Evolutionary conservation across 1,284 basidiomycete species (phyloP).

Genomic region (Neotropicomus parvogracilis): DNA sequence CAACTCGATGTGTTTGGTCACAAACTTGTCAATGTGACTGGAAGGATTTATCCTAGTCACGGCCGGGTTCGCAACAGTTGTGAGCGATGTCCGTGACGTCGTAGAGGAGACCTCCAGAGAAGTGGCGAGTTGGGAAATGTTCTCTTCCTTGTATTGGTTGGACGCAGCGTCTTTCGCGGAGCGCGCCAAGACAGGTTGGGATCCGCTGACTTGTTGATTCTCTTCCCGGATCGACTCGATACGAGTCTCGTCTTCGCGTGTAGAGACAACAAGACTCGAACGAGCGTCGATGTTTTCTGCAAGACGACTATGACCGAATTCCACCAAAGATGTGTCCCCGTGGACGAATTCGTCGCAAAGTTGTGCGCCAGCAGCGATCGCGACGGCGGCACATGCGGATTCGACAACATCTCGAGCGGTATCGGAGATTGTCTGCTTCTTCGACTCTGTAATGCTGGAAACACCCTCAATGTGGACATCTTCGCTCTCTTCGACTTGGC

Average conservation of each 20-base stretch:
- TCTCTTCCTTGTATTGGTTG: neutral
- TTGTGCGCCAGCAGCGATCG: neutral
- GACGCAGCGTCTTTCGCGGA: neutral
- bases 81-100: neutral
- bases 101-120: neutral
- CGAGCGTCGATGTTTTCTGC: too few species aligned
- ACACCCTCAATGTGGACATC: neutral
- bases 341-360: neutral
- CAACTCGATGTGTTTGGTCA: neutral
- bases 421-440: neutral
- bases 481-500: neutral
- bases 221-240: neutral
- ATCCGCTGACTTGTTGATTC: neutral
- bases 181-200: neutral
- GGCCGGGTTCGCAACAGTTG: neutral
- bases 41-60: neutral
- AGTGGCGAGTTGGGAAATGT: neutral
- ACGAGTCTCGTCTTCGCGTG: neutral
- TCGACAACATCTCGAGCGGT: neutral
- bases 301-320: too few species aligned
- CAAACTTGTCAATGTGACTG: conserved; percentile 3
- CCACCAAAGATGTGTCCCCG: neutral
- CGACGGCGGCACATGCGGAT: neutral
- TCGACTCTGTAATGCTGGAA: neutral
- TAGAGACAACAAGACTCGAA: too few species aligned